phyloP scores from a whole-genome alignment of 257 asterid species.

The Nyctanthes arbortristis region DNA sequence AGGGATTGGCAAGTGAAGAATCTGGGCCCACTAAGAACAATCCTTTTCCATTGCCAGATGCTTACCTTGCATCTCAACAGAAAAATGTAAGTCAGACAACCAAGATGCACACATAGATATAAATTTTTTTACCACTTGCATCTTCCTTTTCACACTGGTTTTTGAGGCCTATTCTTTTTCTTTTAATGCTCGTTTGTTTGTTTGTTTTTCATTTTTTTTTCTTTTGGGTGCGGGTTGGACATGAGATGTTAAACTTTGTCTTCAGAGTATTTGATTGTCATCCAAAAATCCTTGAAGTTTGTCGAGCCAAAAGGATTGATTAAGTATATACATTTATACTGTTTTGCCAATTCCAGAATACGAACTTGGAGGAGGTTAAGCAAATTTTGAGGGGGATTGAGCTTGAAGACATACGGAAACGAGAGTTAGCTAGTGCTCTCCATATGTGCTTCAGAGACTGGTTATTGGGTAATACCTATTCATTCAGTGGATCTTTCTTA shows the following conservation, averaged over 20 bases:
- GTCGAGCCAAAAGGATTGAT: neutral
- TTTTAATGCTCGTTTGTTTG: neutral
- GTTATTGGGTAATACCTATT: conserved; percentile 69
- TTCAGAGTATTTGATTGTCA: neutral
- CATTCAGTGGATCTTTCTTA: neutral
- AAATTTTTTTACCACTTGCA: neutral
- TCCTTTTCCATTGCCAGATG: conserved; percentile 80
- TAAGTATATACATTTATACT: neutral
- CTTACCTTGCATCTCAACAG: conserved; percentile 79
- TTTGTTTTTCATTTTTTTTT: conserved; percentile 3
- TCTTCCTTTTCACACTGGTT: neutral
- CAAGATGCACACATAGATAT: neutral
- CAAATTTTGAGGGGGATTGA: conserved; percentile 69
- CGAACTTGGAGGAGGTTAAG: conserved; percentile 73
- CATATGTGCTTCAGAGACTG: conserved; percentile 89
- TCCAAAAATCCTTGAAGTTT: neutral
- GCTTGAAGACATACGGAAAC: conserved; percentile 83
- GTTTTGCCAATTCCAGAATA: conserved; percentile 47
- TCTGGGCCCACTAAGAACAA: conserved; percentile 63
- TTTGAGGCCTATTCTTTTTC: neutral
- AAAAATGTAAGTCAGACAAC: conserved; percentile 56
- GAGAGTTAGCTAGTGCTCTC: conserved; percentile 78
- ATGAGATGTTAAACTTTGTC: no score
- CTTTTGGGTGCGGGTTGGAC: neutral
- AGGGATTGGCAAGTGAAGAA: conserved; percentile 71